These are phyloP conservation scores for Ormosia semicastrata DNA, from an alignment of 306 rosid species.

Conservation along the genomic window DNA sequence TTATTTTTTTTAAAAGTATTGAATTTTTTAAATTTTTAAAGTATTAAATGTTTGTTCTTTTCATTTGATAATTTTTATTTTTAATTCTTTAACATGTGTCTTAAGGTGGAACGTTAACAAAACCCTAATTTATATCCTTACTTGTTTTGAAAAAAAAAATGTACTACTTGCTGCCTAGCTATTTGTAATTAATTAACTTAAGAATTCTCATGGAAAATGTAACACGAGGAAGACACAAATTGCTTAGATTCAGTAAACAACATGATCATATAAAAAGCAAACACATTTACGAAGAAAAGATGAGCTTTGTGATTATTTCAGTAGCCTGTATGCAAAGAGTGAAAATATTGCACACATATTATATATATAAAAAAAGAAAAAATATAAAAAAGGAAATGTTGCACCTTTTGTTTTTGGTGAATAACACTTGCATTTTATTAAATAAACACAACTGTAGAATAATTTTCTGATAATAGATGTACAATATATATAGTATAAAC, in stretches of 20 bases:
- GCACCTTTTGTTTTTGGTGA: background rate
- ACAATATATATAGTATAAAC: no score
- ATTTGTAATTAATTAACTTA: background rate
- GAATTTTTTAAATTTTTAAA: no score
- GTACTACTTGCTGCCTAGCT: constrained; percentile 17
- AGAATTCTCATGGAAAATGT: constrained; percentile 16
- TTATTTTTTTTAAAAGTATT: no score
- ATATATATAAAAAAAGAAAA: background rate
- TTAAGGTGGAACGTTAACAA: no score
- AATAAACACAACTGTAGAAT: no score
- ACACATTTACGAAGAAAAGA: background rate
- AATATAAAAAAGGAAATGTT: background rate
- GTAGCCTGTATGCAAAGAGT: background rate
- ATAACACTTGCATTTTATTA: constrained; percentile 7
- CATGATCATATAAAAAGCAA: background rate
- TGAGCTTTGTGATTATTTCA: constrained; percentile 1
- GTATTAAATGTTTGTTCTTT: no score
- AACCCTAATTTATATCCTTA: background rate
- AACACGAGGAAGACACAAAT: background rate
- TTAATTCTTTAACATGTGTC: no score
- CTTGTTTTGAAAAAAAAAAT: background rate
- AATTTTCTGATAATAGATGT: no score
- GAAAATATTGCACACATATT: background rate
- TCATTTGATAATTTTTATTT: no score
- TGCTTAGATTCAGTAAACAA: constrained; percentile 26